These are phyloP conservation scores for Verticillium tricorpus DNA, from an alignment of 2,329 filamentous ascomycete species.

Conservation along the genomic window DNA sequence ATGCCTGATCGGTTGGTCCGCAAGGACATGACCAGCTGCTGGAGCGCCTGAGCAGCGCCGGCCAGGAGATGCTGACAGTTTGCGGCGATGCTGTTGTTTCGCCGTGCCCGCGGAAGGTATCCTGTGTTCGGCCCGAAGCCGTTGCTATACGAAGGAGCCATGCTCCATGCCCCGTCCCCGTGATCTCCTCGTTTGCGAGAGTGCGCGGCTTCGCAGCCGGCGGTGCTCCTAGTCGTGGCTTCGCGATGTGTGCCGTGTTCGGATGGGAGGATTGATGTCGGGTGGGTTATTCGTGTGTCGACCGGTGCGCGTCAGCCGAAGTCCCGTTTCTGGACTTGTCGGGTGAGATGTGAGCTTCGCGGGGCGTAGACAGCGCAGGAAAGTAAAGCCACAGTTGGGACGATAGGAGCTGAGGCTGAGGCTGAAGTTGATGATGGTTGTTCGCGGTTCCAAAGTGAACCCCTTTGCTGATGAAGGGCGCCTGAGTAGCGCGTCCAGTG, in stretches of 20 bases:
- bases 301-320: neutral
- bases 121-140: conserved; percentile 10
- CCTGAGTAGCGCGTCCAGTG: neutral
- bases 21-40: neutral
- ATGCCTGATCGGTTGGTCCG: conserved; percentile 9
- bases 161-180: neutral
- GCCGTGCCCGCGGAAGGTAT: neutral
- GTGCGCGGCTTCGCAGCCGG: neutral
- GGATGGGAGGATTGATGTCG: neutral
- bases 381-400: neutral
- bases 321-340: too few species aligned
- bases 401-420: neutral
- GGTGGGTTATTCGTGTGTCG: neutral
- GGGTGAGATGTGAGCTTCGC: too few species aligned
- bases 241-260: neutral
- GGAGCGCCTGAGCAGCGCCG: neutral
- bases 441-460: neutral
- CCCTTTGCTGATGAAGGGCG: neutral
- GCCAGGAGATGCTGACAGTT: neutral
- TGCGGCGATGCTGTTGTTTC: neutral
- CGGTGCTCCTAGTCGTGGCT: neutral
- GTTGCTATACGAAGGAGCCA: conserved; percentile 28
- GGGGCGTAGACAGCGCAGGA: too few species aligned
- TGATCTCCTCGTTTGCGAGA: neutral
- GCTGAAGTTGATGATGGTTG: neutral